phyloP scores from a whole-genome alignment of 2,329 filamentous ascomycete species.

The Penicillium sp. region DNA sequence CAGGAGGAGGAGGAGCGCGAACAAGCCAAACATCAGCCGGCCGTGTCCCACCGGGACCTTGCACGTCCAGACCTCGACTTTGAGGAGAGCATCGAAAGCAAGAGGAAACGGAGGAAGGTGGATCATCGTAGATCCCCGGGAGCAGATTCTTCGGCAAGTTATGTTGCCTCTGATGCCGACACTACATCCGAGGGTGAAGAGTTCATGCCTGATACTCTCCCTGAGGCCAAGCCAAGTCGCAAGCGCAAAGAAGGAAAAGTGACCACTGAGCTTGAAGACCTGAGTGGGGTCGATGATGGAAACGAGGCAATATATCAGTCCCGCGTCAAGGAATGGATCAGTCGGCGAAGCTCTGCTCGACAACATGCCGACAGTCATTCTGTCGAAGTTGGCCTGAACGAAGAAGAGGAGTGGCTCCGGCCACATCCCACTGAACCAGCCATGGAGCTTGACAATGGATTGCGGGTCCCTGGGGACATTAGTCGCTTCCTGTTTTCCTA shows the following conservation, averaged over 20 bases:
- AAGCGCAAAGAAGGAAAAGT: slow-evolving; percentile 27
- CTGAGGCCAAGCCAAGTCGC: slow-evolving; percentile 13
- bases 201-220: slow-evolving; percentile 30
- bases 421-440: slow-evolving; percentile 66
- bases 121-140: slow-evolving; percentile 10
- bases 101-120: slow-evolving; percentile 37
- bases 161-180: slow-evolving; percentile 31
- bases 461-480: slow-evolving; percentile 86
- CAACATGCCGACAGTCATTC: slow-evolving; percentile 40
- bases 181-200: slow-evolving; percentile 36
- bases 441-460: slow-evolving; percentile 66
- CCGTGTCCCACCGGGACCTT: slow-evolving; percentile 68
- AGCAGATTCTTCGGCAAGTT: slow-evolving; percentile 32
- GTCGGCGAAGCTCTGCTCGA: slow-evolving; percentile 60
- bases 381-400: slow-evolving; percentile 32
- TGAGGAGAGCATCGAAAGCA: slow-evolving; percentile 30
- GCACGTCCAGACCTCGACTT: slow-evolving; percentile 69
- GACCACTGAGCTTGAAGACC: slow-evolving; percentile 50
- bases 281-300: slow-evolving; percentile 77
- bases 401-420: slow-evolving; percentile 68
- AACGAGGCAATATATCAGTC: slow-evolving; percentile 76
- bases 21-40: slow-evolving; percentile 35
- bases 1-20: slow-evolving; percentile 50
- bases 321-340: slow-evolving; percentile 73
- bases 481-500: slow-evolving; percentile 92